A percentile compares a stretch with the other conserved stretches of the same genome.
phyloP scores from a whole-genome alignment of 1,284 basidiomycete species.

The Leccinum laetum region DNA sequence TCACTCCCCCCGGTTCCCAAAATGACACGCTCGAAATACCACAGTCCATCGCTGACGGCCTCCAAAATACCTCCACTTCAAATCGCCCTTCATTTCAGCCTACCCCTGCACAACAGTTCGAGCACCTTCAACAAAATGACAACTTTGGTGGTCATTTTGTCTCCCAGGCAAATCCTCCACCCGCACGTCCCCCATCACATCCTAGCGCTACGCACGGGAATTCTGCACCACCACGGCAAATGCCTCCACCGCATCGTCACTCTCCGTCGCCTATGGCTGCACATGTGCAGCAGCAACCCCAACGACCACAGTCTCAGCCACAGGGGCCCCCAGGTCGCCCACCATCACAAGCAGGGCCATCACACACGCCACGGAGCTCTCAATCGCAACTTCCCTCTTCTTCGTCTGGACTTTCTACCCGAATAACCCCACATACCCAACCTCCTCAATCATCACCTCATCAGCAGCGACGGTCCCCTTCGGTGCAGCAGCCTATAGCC shows the following conservation, averaged over 20 bases:
- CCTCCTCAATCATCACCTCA: constrained; percentile 32
- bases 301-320: constrained; percentile 51
- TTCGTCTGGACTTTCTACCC: constrained; percentile 29
- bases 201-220: constrained; percentile 29
- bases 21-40: constrained; percentile 36
- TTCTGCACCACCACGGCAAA: constrained; percentile 33
- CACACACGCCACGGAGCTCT: constrained; percentile 36
- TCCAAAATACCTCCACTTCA: constrained; percentile 37
- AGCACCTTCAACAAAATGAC: constrained; percentile 44
- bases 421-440: constrained; percentile 34
- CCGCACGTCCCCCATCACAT: constrained; percentile 49
- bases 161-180: constrained; percentile 33
- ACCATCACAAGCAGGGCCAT: constrained; percentile 36
- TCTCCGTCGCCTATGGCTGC: constrained; percentile 40
- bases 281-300: constrained; percentile 39
- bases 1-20: constrained; percentile 44
- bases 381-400: constrained; percentile 35
- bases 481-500: constrained; percentile 38
- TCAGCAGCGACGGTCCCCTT: constrained; percentile 35
- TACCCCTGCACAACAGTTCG: constrained; percentile 61
- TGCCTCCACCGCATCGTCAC: constrained; percentile 39
- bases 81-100: constrained; percentile 44
- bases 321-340: constrained; percentile 39
- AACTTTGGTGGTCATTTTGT: constrained; percentile 37
- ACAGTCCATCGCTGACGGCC: constrained; percentile 41